Evolutionary conservation across 192 early-diverging fungal genomes (phyloP).

Genomic region (Bifiguratus adelaidae): DNA sequence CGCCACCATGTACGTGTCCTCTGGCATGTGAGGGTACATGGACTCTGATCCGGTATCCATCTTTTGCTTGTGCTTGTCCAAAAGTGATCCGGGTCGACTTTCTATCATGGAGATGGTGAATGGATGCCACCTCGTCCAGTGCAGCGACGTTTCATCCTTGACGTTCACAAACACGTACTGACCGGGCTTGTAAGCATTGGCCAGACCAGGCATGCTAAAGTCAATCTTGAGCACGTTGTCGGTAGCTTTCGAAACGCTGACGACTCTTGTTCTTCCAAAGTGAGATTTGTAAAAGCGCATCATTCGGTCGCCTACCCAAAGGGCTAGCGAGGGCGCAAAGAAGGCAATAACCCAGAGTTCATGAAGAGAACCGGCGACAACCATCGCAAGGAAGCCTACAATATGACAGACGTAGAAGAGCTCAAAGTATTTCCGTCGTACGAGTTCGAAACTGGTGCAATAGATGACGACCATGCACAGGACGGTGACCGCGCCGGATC

Average conservation of each 20-base stretch:
- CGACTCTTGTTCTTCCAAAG: constrained; percentile 1
- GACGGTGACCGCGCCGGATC: constrained; percentile 10
- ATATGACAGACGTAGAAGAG: constrained; percentile 28
- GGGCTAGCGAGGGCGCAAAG: constrained; percentile 6
- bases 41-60: no score
- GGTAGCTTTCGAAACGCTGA: neutral
- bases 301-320: constrained; percentile 20
- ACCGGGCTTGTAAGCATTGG: constrained; percentile 16
- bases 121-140: constrained; percentile 20
- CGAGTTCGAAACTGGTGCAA: constrained; percentile 10
- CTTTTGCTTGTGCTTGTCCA: no score
- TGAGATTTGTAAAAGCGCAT: constrained; percentile 18
- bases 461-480: constrained; percentile 13
- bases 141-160: neutral
- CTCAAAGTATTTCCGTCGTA: constrained; percentile 28
- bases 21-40: no score
- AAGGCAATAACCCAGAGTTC: constrained; percentile 12
- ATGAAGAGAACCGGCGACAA: constrained; percentile 16
- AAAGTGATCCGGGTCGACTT: no score
- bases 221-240: constrained; percentile 3
- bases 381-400: constrained; percentile 15
- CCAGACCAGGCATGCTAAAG: neutral
- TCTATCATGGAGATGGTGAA: constrained; percentile 20
- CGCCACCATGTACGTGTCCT: no score
- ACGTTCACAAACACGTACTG: constrained; percentile 32